Conservation (phyloP, 306 rosid species). For the Pyrus bretschneideri region DNA sequence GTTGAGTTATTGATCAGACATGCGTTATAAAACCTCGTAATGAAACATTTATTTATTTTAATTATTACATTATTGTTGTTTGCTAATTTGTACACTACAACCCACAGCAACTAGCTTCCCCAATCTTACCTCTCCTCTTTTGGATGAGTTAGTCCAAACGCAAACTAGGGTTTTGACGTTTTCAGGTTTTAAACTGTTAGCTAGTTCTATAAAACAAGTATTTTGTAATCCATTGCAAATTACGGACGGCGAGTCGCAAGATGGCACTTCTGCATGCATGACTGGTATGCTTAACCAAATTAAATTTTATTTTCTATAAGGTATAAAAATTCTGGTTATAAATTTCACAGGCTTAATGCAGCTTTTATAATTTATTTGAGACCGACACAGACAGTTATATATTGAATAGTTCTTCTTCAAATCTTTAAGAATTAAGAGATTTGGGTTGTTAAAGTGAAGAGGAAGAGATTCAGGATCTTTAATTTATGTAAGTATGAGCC, state of each 20-base stretch:
- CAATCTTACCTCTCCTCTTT: background rate
- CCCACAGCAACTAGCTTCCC: background rate
- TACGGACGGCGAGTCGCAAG: background rate
- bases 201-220: background rate
- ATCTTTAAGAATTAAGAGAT: no score
- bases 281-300: background rate
- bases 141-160: no score
- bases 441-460: no score
- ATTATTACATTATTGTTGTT: background rate
- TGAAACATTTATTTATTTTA: background rate
- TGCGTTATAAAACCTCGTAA: no score
- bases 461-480: no score
- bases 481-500: no score
- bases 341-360: background rate
- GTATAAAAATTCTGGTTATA: background rate
- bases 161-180: background rate
- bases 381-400: background rate
- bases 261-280: background rate
- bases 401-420: background rate
- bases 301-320: background rate
- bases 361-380: background rate
- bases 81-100: background rate
- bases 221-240: background rate
- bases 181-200: background rate
- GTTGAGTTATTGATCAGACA: background rate